A percentile compares a stretch with the other conserved stretches of the same genome.
Conservation (phyloP, 768 basidiomycete genomes). For the Ephemerocybe angulata region DNA sequence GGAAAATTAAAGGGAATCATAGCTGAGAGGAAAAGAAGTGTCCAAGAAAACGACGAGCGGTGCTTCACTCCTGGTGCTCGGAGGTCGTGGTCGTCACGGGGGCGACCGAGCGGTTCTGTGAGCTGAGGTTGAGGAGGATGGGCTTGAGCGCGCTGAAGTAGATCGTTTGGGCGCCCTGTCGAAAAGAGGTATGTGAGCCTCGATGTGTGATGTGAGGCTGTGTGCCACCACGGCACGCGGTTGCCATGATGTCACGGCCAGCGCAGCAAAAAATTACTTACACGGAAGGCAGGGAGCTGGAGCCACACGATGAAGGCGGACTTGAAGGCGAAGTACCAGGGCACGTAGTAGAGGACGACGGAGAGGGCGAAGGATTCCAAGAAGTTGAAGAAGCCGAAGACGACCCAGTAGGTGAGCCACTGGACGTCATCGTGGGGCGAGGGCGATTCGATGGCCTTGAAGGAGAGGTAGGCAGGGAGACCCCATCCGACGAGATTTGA, state of each 20-base stretch:
- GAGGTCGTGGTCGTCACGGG: constrained; percentile 52
- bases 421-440: constrained; percentile 81
- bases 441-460: constrained; percentile 91
- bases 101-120: constrained; percentile 40
- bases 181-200: not conserved
- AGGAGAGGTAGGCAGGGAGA: constrained; percentile 91
- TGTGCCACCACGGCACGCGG: constrained; percentile 12
- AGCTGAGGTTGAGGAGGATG: constrained; percentile 61
- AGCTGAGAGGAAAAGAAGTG: constrained; percentile 8
- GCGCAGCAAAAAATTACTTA: constrained; percentile 41
- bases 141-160: constrained; percentile 80
- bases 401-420: constrained; percentile 98
- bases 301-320: constrained; percentile 89
- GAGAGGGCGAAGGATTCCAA: constrained; percentile 82
- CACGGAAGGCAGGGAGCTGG: constrained; percentile 80
- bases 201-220: constrained; percentile 16
- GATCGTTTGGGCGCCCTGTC: constrained; percentile 79
- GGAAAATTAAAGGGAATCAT: not conserved
- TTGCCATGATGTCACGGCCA: constrained; percentile 19
- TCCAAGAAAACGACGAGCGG: not conserved
- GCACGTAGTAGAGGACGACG: constrained; percentile 84
- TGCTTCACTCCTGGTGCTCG: constrained; percentile 29
- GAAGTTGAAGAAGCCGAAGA: constrained; percentile 93
- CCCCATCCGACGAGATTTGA: constrained; percentile 95
- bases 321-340: constrained; percentile 95